Evolutionary conservation across 371 early-diverging fungal genomes (phyloP).

Genomic region (Mycotypha africana): DNA sequence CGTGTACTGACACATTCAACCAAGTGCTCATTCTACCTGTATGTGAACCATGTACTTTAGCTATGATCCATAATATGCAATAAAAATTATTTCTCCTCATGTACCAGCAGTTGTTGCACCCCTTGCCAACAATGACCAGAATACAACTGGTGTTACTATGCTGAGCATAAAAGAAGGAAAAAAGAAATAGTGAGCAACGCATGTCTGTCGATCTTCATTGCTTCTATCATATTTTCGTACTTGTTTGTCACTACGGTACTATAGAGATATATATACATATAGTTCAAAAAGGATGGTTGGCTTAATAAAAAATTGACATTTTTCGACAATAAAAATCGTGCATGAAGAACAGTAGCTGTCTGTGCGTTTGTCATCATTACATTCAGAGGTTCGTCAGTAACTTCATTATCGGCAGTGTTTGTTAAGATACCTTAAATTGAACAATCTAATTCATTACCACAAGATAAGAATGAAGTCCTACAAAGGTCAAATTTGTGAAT

Average conservation of each 20-base stretch:
- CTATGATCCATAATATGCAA: too few species aligned
- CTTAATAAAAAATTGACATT: conserved; percentile 20
- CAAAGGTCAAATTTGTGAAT: conserved; percentile 49
- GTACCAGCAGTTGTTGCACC: too few species aligned
- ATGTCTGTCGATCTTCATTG: too few species aligned
- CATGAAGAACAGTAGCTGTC: conserved; percentile 23
- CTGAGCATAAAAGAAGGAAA: conserved; percentile 7
- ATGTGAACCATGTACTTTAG: too few species aligned
- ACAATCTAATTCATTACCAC: too few species aligned
- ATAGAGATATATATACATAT: conserved; percentile 38
- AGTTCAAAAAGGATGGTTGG: conserved; percentile 33
- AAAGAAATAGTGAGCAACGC: background rate
- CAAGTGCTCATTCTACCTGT: conserved; percentile 27
- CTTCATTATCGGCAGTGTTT: too few species aligned
- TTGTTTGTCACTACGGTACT: conserved; percentile 39
- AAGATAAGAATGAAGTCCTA: conserved; percentile 47
- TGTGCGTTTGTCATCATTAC: too few species aligned
- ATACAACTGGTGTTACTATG: conserved; percentile 56
- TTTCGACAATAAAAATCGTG: conserved; percentile 24
- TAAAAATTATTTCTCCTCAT: too few species aligned
- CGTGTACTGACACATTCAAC: conserved; percentile 48
- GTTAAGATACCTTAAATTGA: too few species aligned
- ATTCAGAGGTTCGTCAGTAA: too few species aligned
- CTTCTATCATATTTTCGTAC: conserved; percentile 23
- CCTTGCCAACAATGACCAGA: conserved; percentile 34